Conservation (phyloP, 768 basidiomycete species). For the Suillus spraguei region DNA sequence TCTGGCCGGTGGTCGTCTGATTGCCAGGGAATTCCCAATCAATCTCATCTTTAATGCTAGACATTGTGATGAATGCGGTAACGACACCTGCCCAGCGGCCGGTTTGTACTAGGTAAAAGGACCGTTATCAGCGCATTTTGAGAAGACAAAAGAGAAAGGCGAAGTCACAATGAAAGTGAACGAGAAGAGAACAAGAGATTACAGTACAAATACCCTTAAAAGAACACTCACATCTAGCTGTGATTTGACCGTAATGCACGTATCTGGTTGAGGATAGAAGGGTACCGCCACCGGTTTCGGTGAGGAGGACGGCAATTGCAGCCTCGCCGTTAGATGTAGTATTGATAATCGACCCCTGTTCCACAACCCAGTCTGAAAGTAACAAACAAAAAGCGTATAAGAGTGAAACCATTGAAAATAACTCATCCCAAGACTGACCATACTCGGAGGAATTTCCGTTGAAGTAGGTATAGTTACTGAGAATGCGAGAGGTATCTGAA, state of each 20-base stretch:
- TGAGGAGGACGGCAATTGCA: slow-evolving; percentile 69
- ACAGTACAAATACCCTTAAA: background rate
- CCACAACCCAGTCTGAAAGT: slow-evolving; percentile 65
- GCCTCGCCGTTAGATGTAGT: slow-evolving; percentile 58
- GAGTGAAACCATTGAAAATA: background rate
- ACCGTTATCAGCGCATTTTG: background rate
- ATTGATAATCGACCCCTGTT: slow-evolving; percentile 67
- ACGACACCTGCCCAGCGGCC: slow-evolving; percentile 82
- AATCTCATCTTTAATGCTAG: slow-evolving; percentile 81
- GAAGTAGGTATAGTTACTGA: slow-evolving; percentile 65
- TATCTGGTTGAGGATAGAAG: slow-evolving; percentile 80
- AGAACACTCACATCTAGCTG: slow-evolving; percentile 51
- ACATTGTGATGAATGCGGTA: slow-evolving; percentile 86
- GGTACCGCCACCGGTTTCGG: slow-evolving; percentile 73
- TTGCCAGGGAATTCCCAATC: slow-evolving; percentile 86
- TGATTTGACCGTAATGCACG: slow-evolving; percentile 79
- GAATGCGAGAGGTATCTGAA: slow-evolving; percentile 63
- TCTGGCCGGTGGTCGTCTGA: slow-evolving; percentile 65
- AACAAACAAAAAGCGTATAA: slow-evolving; percentile 2
- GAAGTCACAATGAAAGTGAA: background rate
- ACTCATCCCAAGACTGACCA: slow-evolving; percentile 39
- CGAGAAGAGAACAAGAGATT: background rate
- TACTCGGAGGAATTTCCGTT: slow-evolving; percentile 76
- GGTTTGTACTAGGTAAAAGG: slow-evolving; percentile 63
- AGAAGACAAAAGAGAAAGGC: background rate